A percentile compares a stretch with the other conserved stretches of the same genome.
These are phyloP conservation scores for Angomonas ambiguus DNA, from an alignment of 208 protist genomes.

Conservation along the genomic window DNA sequence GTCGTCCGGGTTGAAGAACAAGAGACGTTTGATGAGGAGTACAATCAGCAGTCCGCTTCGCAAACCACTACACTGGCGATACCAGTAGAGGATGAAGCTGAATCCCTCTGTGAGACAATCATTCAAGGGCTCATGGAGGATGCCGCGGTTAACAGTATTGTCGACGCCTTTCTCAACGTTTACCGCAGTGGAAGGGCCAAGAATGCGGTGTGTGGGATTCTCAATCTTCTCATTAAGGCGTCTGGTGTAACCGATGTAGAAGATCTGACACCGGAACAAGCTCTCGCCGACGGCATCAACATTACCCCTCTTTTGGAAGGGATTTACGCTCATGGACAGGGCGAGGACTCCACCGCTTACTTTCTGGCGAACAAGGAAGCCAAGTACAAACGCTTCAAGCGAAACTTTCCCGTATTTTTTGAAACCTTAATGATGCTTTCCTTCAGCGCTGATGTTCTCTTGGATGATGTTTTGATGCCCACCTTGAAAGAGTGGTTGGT, in stretches of 20 bases:
- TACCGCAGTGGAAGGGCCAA: conserved; percentile 38
- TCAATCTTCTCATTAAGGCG: conserved; percentile 72
- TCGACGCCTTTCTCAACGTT: conserved; percentile 41
- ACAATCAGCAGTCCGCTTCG: background rate
- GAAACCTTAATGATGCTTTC: conserved; percentile 43
- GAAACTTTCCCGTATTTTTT: conserved; percentile 61
- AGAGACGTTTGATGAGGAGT: background rate
- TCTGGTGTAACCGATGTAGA: conserved; percentile 71
- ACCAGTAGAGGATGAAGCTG: conserved; percentile 21
- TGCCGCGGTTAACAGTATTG: conserved; percentile 22
- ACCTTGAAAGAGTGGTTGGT: conserved; percentile 74
- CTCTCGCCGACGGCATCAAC: conserved; percentile 55
- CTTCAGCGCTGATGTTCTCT: conserved; percentile 52
- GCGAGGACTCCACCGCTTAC: conserved; percentile 65
- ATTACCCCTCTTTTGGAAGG: conserved; percentile 75
- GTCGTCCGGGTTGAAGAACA: background rate
- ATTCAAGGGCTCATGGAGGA: conserved; percentile 45
- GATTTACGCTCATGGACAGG: conserved; percentile 72
- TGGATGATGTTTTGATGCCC: conserved; percentile 52
- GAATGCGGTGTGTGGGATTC: conserved; percentile 50
- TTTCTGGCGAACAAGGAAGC: conserved; percentile 73
- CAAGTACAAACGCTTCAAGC: conserved; percentile 57
- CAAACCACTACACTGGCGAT: conserved; percentile 1
- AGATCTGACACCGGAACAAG: conserved; percentile 33
- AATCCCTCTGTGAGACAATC: conserved; percentile 37